These are phyloP conservation scores for Hymenoscyphus linearis DNA, from an alignment of 2,329 filamentous ascomycete species.

Conservation along the genomic window DNA sequence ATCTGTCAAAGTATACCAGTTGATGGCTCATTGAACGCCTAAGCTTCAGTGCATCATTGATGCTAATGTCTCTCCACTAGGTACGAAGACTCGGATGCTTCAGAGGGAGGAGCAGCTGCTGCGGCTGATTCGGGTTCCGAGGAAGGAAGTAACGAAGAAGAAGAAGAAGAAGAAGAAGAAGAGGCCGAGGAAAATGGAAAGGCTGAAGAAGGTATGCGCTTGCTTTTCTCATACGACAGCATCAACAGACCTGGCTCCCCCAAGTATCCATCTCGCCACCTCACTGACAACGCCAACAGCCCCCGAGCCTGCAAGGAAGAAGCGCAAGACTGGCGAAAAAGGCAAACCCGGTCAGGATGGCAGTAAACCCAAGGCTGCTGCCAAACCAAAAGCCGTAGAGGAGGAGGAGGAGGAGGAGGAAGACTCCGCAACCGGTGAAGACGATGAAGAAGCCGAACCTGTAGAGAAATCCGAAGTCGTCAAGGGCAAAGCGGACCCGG, in stretches of 20 bases:
- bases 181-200: constrained; percentile 21
- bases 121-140: constrained; percentile 33
- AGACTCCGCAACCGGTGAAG: constrained; percentile 4
- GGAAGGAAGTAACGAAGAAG: constrained; percentile 31
- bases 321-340: constrained; percentile 22
- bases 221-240: background rate
- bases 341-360: background rate
- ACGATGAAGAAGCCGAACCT: constrained; percentile 15
- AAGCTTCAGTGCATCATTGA: background rate
- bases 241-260: background rate
- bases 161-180: constrained; percentile 16
- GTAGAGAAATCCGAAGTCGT: constrained; percentile 5
- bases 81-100: constrained; percentile 32
- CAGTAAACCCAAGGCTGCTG: constrained; percentile 10
- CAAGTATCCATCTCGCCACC: background rate
- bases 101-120: constrained; percentile 22
- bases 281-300: constrained; percentile 14
- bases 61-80: constrained; percentile 18
- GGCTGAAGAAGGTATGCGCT: constrained; percentile 18
- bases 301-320: constrained; percentile 23
- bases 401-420: constrained; percentile 16
- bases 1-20: background rate
- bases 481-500: constrained; percentile 3
- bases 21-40: background rate
- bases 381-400: constrained; percentile 10